Base-by-base conservation (phyloP, 2,329 filamentous ascomycete genomes). In the Colletotrichum karsti region DNA sequence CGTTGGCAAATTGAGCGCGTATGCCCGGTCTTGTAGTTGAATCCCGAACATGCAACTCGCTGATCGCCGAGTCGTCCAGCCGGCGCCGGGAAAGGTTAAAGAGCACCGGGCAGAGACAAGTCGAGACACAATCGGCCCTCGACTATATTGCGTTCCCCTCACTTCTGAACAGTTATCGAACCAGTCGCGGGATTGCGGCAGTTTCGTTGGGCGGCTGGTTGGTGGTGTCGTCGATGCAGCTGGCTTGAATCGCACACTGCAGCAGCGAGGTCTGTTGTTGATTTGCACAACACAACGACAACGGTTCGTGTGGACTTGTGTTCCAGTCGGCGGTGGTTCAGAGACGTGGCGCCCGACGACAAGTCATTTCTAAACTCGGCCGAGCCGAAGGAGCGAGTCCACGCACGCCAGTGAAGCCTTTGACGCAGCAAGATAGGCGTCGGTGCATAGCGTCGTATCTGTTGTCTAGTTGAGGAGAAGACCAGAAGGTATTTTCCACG, bases 91-190 rank as follows among this genome's bases (percentile, higher is more conserved):
- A 10, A 22, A 20, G 42, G 42, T 50, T 60, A 44, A n/a, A 22
- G 26, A 28, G 33, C n/a, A 42, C 33, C 35, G 39, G 58, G 33
- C 33, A n/a, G 51, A 67, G 50, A 67, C 44, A 35, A 35, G n/a
- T 15, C 9, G 64, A 63, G 42, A 57, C 59, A 35, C 50, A 42
- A 56, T 28, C 33, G n/a, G 18, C 20, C 44, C 64, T 64, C 60
- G 22, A 33, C 10, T 42, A 24, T 35, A 39, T 39, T 33, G 18
- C 33, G 46, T 18, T 9, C 26, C 64, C 44, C 39, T 46, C 28
- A 18, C 30, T 10, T 15, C 30, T 22, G 7, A 46, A 33, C 26
- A 28, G 24, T 26, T 12, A 35, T 20, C 39, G 24, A 42, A 58
- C 59, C 22, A 33, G 44, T 62, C 20, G 51, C 51, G 42, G 51